Evolutionary conservation across 1,284 basidiomycete genomes (phyloP).

Genomic region (Fomitopsis pinicola): DNA sequence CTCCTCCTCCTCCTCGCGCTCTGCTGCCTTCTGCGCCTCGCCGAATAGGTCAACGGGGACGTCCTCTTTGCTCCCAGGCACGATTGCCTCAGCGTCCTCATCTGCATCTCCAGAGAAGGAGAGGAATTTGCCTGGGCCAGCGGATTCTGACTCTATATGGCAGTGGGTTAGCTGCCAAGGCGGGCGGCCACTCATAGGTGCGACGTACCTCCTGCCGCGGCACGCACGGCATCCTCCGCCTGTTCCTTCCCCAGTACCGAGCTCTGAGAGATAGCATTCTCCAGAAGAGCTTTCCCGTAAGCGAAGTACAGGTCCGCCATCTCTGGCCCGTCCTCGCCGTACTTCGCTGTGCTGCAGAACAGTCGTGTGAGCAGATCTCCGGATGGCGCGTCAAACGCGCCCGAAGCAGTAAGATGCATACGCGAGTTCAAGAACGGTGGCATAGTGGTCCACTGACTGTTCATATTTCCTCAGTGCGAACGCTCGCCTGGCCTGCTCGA

Average conservation of each 20-base stretch:
- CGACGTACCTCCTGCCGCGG: slow-evolving; percentile 35
- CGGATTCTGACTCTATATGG: slow-evolving; percentile 21
- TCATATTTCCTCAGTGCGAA: slow-evolving; percentile 87
- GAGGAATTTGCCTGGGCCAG: slow-evolving; percentile 51
- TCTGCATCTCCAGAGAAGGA: slow-evolving; percentile 76
- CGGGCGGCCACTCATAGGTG: background rate
- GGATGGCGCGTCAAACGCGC: slow-evolving; percentile 13
- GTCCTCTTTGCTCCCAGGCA: slow-evolving; percentile 28
- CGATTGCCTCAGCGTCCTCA: slow-evolving; percentile 34
- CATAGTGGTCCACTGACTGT: slow-evolving; percentile 81
- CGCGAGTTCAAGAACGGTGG: slow-evolving; percentile 79
- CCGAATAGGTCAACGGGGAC: slow-evolving; percentile 59
- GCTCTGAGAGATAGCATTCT: slow-evolving; percentile 80
- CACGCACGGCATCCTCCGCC: slow-evolving; percentile 48
- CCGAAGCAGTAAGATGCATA: slow-evolving; percentile 38
- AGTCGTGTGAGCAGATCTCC: background rate
- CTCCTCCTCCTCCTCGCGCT: slow-evolving; percentile 34
- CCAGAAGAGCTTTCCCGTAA: slow-evolving; percentile 84
- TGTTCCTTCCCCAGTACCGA: slow-evolving; percentile 84
- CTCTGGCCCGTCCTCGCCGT: slow-evolving; percentile 72
- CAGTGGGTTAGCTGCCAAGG: background rate
- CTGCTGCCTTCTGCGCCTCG: slow-evolving; percentile 38
- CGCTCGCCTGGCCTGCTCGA: slow-evolving; percentile 80
- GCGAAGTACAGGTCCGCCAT: slow-evolving; percentile 80
- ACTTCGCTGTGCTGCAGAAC: slow-evolving; percentile 55